Evolutionary conservation across 1,284 basidiomycete species (phyloP).

Genomic region (Boletus semigastroideus): DNA sequence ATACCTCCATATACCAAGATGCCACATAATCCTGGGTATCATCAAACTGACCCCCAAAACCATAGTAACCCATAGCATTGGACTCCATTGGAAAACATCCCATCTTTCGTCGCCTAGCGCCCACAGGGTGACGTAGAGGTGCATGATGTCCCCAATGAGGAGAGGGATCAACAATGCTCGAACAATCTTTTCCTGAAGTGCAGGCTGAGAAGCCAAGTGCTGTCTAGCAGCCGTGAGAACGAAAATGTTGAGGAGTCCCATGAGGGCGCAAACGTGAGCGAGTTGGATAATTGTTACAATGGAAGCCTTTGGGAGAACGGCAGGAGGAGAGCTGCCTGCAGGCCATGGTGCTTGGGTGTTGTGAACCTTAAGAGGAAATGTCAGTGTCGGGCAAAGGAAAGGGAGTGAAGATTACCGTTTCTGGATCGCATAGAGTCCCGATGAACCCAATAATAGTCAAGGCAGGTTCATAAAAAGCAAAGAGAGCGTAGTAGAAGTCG

Average conservation of each 20-base stretch:
- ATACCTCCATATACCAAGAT: conserved; percentile 70
- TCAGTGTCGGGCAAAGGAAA: conserved; percentile 6
- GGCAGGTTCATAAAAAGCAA: conserved; percentile 70
- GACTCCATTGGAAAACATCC: conserved; percentile 58
- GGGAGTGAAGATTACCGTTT: conserved; percentile 43
- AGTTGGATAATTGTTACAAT: conserved; percentile 67
- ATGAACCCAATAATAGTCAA: conserved; percentile 63
- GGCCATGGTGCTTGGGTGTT: conserved; percentile 75
- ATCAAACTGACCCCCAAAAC: conserved; percentile 62
- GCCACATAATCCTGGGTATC: conserved; percentile 69
- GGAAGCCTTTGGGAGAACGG: conserved; percentile 57
- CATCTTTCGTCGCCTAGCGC: conserved; percentile 67
- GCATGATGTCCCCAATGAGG: conserved; percentile 63
- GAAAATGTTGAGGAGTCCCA: conserved; percentile 69
- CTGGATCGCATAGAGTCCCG: conserved; percentile 65
- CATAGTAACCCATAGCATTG: conserved; percentile 66
- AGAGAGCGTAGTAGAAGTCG: conserved; percentile 67
- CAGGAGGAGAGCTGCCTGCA: conserved; percentile 43
- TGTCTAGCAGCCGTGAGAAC: conserved; percentile 58
- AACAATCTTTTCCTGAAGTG: conserved; percentile 69
- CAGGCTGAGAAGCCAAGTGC: conserved; percentile 55
- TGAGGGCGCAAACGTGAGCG: conserved; percentile 70
- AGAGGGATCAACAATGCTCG: conserved; percentile 63
- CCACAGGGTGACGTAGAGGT: conserved; percentile 68
- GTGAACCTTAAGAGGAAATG: conserved; percentile 43